phyloP scores from a whole-genome alignment of 352 stramenopile species.

The Globisporangium orthogonon region DNA sequence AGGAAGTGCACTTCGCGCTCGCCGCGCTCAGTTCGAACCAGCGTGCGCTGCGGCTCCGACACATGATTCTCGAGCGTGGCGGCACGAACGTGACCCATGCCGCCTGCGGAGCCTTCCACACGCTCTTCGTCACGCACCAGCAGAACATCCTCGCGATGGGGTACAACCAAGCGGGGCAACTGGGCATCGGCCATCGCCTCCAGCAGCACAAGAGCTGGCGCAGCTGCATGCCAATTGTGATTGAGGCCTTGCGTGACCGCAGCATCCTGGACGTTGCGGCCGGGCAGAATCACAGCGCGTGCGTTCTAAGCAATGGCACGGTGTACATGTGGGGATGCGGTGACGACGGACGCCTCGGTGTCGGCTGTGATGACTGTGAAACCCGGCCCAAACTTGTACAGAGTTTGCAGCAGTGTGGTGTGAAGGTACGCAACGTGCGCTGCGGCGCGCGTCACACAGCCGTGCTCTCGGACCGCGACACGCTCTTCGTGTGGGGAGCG shows the following conservation, averaged over 20 bases:
- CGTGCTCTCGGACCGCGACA: slow-evolving; percentile 51
- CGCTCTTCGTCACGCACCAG: slow-evolving; percentile 70
- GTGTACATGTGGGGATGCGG: slow-evolving; percentile 75
- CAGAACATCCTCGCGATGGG: slow-evolving; percentile 73
- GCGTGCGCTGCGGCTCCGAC: slow-evolving; percentile 47
- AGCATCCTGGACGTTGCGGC: slow-evolving; percentile 66
- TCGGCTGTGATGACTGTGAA: slow-evolving; percentile 30
- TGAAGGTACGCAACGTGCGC: slow-evolving; percentile 41
- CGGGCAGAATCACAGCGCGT: slow-evolving; percentile 69
- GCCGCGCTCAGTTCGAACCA: slow-evolving; percentile 38
- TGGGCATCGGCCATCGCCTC: slow-evolving; percentile 57
- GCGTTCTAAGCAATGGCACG: slow-evolving; percentile 61
- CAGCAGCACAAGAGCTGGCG: slow-evolving; percentile 60
- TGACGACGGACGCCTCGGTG: slow-evolving; percentile 57
- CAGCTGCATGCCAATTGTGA: slow-evolving; percentile 46
- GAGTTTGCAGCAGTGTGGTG: slow-evolving; percentile 28
- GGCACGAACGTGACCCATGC: slow-evolving; percentile 61
- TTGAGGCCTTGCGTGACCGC: slow-evolving; percentile 43
- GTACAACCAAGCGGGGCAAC: slow-evolving; percentile 73
- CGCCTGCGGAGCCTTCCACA: slow-evolving; percentile 61
- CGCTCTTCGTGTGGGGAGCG: slow-evolving; percentile 73
- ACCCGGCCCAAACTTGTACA: slow-evolving; percentile 26
- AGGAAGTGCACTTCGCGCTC: slow-evolving; percentile 48
- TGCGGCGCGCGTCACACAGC: slow-evolving; percentile 67
- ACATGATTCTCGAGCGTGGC: slow-evolving; percentile 36